phyloP scores from a whole-genome alignment of 2,329 filamentous ascomycete genomes.

The Colletotrichum eremochloae region DNA sequence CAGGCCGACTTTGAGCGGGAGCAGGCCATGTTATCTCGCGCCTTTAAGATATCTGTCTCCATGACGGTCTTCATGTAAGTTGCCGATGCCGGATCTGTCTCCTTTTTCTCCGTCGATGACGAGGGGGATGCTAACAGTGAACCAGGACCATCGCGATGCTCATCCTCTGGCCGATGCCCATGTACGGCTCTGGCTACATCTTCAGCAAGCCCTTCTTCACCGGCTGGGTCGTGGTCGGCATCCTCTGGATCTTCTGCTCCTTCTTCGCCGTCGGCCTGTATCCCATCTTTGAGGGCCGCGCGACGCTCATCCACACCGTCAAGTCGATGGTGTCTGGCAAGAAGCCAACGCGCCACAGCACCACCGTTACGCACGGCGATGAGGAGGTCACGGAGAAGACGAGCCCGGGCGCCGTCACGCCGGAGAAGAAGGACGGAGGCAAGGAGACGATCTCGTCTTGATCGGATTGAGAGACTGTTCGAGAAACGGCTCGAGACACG shows the following conservation, averaged over 20 bases:
- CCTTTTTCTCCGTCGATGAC: constrained; percentile 47
- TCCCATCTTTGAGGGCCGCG: constrained; percentile 83
- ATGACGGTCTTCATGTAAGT: constrained; percentile 63
- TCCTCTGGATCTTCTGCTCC: constrained; percentile 84
- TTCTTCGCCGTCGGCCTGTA: constrained; percentile 82
- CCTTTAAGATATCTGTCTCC: constrained; percentile 63
- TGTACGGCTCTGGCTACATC: constrained; percentile 87
- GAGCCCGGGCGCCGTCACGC: constrained; percentile 24
- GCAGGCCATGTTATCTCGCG: constrained; percentile 64
- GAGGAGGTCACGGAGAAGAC: constrained; percentile 38
- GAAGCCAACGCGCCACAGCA: constrained; percentile 43
- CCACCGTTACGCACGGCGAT: constrained; percentile 39
- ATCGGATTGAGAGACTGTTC: neutral
- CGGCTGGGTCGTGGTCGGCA: constrained; percentile 82
- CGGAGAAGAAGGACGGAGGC: constrained; percentile 34
- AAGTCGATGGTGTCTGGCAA: constrained; percentile 68
- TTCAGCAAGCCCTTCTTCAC: constrained; percentile 88
- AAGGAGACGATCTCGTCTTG: constrained; percentile 25
- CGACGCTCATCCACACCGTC: constrained; percentile 72
- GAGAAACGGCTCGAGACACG: neutral
- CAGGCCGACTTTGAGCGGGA: constrained; percentile 58
- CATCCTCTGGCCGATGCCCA: constrained; percentile 91
- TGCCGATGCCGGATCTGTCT: neutral
- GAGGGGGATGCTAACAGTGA: neutral
- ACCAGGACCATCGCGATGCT: constrained; percentile 74